Conservation (phyloP, 2,329 filamentous ascomycete genomes). For the Fusarium citri region DNA sequence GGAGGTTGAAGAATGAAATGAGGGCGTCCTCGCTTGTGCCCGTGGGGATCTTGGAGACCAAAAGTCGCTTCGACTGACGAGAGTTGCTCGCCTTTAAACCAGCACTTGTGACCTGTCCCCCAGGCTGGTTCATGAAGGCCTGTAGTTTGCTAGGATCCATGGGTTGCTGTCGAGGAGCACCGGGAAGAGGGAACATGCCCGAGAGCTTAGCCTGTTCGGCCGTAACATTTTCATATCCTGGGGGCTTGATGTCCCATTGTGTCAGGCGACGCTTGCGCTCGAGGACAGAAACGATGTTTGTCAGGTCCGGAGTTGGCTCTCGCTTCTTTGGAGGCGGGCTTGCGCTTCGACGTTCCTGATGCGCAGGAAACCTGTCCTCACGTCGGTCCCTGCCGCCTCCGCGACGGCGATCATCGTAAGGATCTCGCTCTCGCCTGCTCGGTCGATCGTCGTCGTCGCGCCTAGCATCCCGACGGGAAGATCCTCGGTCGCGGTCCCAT, state of each 20-base stretch:
- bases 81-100: conserved; percentile 92
- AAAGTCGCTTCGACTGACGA: conserved; percentile 90
- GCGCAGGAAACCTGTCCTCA: conserved; percentile 51
- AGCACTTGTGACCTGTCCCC: conserved; percentile 76
- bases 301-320: conserved; percentile 95
- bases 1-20: conserved; percentile 90
- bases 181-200: conserved; percentile 97
- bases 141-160: conserved; percentile 96
- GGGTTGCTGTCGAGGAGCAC: conserved; percentile 91
- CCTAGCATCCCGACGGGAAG: conserved; percentile 69
- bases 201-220: conserved; percentile 98
- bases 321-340: conserved; percentile 88
- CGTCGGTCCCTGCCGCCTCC: conserved; percentile 61
- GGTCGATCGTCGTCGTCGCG: conserved; percentile 73
- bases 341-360: conserved; percentile 76
- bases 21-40: conserved; percentile 80
- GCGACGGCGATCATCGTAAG: conserved; percentile 62
- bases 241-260: conserved; percentile 99
- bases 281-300: conserved; percentile 82
- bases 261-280: conserved; percentile 92
- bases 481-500: conserved; percentile 78
- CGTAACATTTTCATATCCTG: conserved; percentile 97
- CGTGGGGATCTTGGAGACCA: conserved; percentile 84
- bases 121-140: conserved; percentile 93
- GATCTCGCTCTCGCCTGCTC: conserved; percentile 68